Evolutionary conservation across 495 filamentous ascomycete genomes (phyloP), one percentile per base, ranked within the genome.

Genomic region (Neurospora africana): DNA sequence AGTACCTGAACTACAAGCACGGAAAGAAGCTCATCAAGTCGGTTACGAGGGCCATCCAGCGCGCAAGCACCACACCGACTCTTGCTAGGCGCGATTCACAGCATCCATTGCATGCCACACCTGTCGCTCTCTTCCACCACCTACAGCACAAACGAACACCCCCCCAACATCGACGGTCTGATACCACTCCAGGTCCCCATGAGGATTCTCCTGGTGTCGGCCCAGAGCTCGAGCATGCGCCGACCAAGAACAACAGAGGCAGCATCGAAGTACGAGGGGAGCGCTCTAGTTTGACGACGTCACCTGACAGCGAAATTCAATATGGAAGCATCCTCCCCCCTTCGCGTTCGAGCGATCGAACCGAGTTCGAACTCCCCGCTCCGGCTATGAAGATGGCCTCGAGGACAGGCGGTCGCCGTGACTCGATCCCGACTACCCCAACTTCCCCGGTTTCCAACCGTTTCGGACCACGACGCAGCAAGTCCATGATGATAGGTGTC

Each of bases 1-100:
- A 97, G 80, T 97, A 97, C 81, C 86, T 97, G 72, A 89, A 97
- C 82, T 97, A 97, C 84, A 96, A 93, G 86, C 91, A 89, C 65
- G 94, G 92, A 37, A 97, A 97, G 81, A 97, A 97, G 83, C 91
- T 92, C 79, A 84, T 97, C 80, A 97, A 95, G 79, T 88, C 89
- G 38, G 86, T 96, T 68, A 80, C 86, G n/a, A 87, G 89, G 43
- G 92, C 93, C 73, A 83, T 93, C 74, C 83, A 87, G 70, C 87
- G 89, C 67, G 90, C 87, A 41, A 89, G 86, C 61, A 83, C 80
- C 19, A 87, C 87, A 1, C 88, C 84, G 72, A 81, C 79, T 21
- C 53, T 78, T 37, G 73, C 76, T 17, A 78, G 74, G 40, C 44
- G 77, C 68, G 39, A 75, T 37, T 72, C 53, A 15, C 47, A 72